phyloP scores from a whole-genome alignment of 345 rosid genomes.

The Carallia pectinifolia region DNA sequence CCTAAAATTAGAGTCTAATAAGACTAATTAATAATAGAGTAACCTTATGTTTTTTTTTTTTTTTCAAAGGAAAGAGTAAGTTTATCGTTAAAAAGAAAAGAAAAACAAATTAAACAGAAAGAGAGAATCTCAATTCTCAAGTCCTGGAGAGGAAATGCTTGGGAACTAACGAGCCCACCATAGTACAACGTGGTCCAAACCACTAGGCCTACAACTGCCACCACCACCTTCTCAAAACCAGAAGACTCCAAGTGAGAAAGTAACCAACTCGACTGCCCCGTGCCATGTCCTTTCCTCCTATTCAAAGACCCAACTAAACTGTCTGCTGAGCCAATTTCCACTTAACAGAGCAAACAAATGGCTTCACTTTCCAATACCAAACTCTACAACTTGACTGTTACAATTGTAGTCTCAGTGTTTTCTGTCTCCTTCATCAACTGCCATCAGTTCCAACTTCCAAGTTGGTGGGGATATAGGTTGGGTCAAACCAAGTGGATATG shows the following conservation, averaged over 20 bases:
- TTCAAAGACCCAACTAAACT: not conserved
- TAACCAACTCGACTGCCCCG: not conserved
- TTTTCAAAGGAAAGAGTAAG: no score
- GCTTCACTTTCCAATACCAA: not conserved
- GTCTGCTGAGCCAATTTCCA: not conserved
- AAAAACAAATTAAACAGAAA: no score
- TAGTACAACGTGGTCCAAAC: not conserved
- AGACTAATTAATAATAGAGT: no score
- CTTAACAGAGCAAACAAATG: not conserved
- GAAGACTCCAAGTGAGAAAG: not conserved
- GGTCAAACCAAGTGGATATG: slow-evolving; percentile 21
- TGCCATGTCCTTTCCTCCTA: not conserved
- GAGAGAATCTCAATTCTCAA: no score
- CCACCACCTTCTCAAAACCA: not conserved
- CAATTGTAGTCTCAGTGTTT: slow-evolving; percentile 3
- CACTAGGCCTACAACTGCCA: not conserved
- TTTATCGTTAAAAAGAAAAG: no score
- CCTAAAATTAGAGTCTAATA: no score
- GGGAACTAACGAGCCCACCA: no score
- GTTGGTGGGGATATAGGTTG: slow-evolving; percentile 36
- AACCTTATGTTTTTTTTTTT: no score
- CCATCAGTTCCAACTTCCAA: slow-evolving; percentile 29
- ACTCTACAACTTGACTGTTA: not conserved
- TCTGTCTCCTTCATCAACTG: slow-evolving; percentile 6
- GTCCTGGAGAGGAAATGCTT: no score